Percentiles rank a stretch among this genome's conserved stretches.
phyloP scores from a whole-genome alignment of 257 asterid genomes.

The Eucommia ulmoides region DNA sequence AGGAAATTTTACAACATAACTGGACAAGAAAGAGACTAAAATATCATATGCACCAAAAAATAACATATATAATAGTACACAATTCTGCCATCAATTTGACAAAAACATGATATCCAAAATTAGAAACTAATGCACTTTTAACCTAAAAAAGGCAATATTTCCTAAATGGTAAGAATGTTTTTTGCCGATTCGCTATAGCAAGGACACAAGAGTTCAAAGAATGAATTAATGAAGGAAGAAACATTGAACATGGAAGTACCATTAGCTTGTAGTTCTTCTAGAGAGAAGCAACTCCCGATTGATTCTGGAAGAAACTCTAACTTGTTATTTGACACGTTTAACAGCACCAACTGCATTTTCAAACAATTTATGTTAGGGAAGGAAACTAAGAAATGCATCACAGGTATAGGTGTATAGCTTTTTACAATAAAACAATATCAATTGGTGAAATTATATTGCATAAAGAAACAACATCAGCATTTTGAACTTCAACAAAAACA shows the following conservation, averaged over 20 bases:
- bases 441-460: background rate
- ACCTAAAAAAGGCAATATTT: slow-evolving; percentile 4
- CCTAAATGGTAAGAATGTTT: background rate
- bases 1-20: too few species aligned
- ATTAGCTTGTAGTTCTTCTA: slow-evolving; percentile 94
- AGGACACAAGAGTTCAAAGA: background rate
- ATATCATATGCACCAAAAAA: too few species aligned
- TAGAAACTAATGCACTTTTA: slow-evolving; percentile 3
- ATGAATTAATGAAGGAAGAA: background rate
- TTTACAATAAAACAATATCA: background rate
- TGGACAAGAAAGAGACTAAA: too few species aligned
- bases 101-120: too few species aligned
- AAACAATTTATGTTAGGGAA: background rate
- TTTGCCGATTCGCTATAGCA: background rate
- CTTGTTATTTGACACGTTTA: slow-evolving; percentile 81
- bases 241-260: slow-evolving; percentile 34
- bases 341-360: slow-evolving; percentile 65
- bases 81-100: too few species aligned
- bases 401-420: background rate
- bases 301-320: slow-evolving; percentile 81
- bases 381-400: background rate
- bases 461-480: background rate
- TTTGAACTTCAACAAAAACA: background rate
- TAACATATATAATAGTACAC: too few species aligned
- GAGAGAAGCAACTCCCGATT: slow-evolving; percentile 86